Evolutionary conservation across 2,329 filamentous ascomycete species (phyloP).

Genomic region (Ramularia endophylla): DNA sequence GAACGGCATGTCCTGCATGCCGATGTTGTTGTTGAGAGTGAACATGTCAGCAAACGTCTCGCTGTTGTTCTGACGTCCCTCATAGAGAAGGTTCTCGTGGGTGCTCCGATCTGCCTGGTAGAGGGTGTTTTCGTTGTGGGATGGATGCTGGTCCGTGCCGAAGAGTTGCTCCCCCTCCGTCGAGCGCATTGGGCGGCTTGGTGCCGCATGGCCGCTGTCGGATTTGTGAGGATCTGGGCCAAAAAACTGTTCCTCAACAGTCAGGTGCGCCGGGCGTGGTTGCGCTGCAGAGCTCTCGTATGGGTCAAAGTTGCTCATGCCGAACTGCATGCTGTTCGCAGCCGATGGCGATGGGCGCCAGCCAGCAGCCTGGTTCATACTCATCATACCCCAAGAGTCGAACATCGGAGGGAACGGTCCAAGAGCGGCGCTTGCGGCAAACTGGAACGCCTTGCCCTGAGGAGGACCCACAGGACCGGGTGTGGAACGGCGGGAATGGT

Average conservation of each 20-base stretch:
- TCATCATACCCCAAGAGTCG: too few species aligned
- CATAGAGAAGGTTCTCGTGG: conserved; percentile 9
- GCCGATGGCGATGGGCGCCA: conserved; percentile 2
- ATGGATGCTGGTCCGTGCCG: too few species aligned
- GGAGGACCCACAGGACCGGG: background rate
- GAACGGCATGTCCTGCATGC: conserved; percentile 5
- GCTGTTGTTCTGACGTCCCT: conserved; percentile 3
- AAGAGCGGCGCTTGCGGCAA: background rate
- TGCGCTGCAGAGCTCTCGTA: conserved; percentile 3
- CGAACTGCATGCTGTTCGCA: too few species aligned
- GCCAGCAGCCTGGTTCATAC: background rate
- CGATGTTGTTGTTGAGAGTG: background rate
- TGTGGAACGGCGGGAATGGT: background rate
- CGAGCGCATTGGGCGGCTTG: conserved; percentile 8
- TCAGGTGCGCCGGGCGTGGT: too few species aligned
- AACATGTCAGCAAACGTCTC: conserved; percentile 11
- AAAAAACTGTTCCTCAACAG: conserved; percentile 4
- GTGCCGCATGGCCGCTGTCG: conserved; percentile 1
- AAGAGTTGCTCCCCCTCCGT: too few species aligned
- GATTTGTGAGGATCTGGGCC: conserved; percentile 2
- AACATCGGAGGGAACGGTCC: too few species aligned
- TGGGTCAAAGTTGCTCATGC: background rate
- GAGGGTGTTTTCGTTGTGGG: too few species aligned
- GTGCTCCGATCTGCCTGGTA: too few species aligned
- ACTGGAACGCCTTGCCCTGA: too few species aligned